Evolutionary conservation across 2,329 filamentous ascomycete genomes (phyloP).

Genomic region (Macrophomina pseudophaseolina): DNA sequence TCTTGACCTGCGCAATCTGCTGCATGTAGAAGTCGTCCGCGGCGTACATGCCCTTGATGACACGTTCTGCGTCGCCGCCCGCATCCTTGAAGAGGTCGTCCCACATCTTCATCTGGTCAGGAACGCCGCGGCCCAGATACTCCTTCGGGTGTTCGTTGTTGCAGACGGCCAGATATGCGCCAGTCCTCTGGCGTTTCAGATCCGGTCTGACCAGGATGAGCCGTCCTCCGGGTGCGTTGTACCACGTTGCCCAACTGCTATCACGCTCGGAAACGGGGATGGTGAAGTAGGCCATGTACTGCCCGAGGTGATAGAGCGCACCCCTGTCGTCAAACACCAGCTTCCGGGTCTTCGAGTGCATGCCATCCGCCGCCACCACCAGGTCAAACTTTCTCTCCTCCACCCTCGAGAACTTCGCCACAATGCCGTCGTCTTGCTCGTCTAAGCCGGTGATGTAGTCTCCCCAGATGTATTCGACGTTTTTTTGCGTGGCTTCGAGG

Average conservation of each 20-base stretch:
- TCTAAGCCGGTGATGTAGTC: conserved; percentile 32
- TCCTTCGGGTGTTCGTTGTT: conserved; percentile 32
- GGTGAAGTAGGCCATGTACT: conserved; percentile 40
- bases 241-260: conserved; percentile 36
- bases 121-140: conserved; percentile 30
- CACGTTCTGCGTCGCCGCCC: conserved; percentile 45
- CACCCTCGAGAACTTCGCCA: conserved; percentile 37
- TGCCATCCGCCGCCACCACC: conserved; percentile 40
- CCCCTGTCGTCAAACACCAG: conserved; percentile 35
- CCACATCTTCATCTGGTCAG: conserved; percentile 34
- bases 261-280: conserved; percentile 34
- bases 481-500: conserved; percentile 30
- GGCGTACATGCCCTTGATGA: conserved; percentile 46
- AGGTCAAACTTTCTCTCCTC: conserved; percentile 33
- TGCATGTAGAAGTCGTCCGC: conserved; percentile 54
- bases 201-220: conserved; percentile 35
- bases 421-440: conserved; percentile 30
- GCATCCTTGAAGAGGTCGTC: conserved; percentile 40
- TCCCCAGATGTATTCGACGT: conserved; percentile 33
- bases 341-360: conserved; percentile 37
- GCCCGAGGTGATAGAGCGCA: conserved; percentile 34
- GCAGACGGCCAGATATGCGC: conserved; percentile 33
- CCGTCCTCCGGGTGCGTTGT: conserved; percentile 34
- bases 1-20: conserved; percentile 47
- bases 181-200: conserved; percentile 32